Base-by-base conservation (phyloP, 1,284 basidiomycete species). In the Leccinum griseonigrum region DNA sequence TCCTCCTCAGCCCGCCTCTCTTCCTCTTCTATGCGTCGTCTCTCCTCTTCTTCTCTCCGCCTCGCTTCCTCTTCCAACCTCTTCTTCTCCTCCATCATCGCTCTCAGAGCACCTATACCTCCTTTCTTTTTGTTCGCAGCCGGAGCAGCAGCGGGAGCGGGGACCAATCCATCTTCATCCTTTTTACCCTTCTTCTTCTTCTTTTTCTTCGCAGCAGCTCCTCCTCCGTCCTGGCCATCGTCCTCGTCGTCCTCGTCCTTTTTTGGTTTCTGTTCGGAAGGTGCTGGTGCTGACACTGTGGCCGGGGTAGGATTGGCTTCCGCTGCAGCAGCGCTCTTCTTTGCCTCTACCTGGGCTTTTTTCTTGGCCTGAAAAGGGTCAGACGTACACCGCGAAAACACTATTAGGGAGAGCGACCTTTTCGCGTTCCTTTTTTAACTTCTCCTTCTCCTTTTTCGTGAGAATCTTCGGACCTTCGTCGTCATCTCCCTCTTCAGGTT, bases 361-460 rank as follows among this genome's bases (percentile, higher is more conserved):
- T 97, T 98, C 83, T 95, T 97, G 0, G 92, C 94, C 93, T 95
- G 71, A 4, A 53, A 54, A 28, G 61, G 57, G 60, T 60, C 63
- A 66, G 60, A 43, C 32, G 40, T 60, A 50, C 22, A 62, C 53
- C 26, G 9, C 40, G 53, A 55, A 56, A 34, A 29, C 29, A 60
- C 54, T 52, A 10, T 29, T 0, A 56, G 54, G 52, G 10, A 58
- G 59, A 60, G 73, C 38, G 57, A 88, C 93, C 88, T 96, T 96
- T 79, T 97, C 94, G 62, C 86, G 85, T 77, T 97, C 95, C 77
- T 97, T 97, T 85, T 97, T 97, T 63, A 95, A 79, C 71, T 88
- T 90, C 74, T 97, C 93, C 78, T 97, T 97, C 80, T 95, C 92
- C 76, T 95, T 95, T 79, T 96, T 97, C 13, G 87, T 87, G 29